phyloP scores from a whole-genome alignment of 2,329 filamentous ascomycete genomes.

The Colletotrichum sansevieriae region DNA sequence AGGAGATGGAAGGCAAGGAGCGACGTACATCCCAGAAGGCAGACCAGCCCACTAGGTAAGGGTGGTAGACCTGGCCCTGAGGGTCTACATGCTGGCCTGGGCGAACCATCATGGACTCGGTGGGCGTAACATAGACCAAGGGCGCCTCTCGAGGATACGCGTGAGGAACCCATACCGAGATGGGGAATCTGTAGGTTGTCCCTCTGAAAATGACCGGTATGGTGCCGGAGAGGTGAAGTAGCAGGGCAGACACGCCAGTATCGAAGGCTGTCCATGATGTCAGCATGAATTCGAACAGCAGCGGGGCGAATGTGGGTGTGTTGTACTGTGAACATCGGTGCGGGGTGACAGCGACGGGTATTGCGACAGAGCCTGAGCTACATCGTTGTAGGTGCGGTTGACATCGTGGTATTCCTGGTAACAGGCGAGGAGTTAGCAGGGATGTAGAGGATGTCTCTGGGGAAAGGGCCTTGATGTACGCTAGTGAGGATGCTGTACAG shows the following conservation, averaged over 20 bases:
- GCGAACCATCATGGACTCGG: conserved; percentile 87
- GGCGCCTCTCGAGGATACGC: conserved; percentile 89
- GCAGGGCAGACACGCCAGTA: conserved; percentile 85
- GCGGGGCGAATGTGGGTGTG: conserved; percentile 31
- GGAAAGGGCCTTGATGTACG: conserved; percentile 57
- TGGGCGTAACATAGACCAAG: conserved; percentile 89
- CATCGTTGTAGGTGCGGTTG: conserved; percentile 92
- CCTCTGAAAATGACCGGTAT: conserved; percentile 93
- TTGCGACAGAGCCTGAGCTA: conserved; percentile 83
- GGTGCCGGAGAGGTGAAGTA: conserved; percentile 88
- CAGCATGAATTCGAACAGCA: conserved; percentile 40
- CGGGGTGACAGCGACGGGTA: conserved; percentile 85
- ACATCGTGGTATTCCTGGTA: conserved; percentile 91
- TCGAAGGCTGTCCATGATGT: conserved; percentile 77
- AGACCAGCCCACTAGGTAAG: conserved; percentile 91
- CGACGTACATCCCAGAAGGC: conserved; percentile 88
- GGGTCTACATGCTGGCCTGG: conserved; percentile 95
- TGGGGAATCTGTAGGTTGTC: conserved; percentile 88
- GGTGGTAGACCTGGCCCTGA: conserved; percentile 94
- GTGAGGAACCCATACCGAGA: conserved; percentile 94
- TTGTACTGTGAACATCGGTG: conserved; percentile 94
- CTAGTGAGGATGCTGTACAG: conserved; percentile 90
- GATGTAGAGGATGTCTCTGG: background rate
- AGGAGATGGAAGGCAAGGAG: conserved; percentile 22
- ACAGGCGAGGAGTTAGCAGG: conserved; percentile 27